Percentiles rank a stretch among this genome's conserved stretches.
Conservation (phyloP, 2,329 filamentous ascomycete species). For the Fusarium sp. region DNA sequence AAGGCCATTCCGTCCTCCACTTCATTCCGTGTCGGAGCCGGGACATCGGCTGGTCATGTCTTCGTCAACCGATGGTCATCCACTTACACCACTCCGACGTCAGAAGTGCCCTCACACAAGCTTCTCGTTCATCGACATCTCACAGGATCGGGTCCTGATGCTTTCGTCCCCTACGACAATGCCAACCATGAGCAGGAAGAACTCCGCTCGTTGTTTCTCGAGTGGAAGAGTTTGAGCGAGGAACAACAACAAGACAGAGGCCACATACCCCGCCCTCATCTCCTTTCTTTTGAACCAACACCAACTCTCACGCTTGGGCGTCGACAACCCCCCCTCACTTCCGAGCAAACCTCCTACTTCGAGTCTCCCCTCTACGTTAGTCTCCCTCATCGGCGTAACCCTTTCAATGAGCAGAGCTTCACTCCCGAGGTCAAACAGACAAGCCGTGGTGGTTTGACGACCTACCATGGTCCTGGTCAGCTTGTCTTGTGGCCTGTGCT, state of each 20-base stretch:
- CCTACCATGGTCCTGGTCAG: conserved; percentile 95
- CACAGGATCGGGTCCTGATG: conserved; percentile 20
- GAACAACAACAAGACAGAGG: conserved; percentile 15
- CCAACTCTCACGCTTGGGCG: conserved; percentile 93
- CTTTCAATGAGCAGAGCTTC: conserved; percentile 47
- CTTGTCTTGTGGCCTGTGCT: conserved; percentile 91
- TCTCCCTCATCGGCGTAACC: conserved; percentile 25
- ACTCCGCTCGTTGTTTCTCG: conserved; percentile 47
- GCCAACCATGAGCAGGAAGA: conserved; percentile 47
- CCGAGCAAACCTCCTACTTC: conserved; percentile 57
- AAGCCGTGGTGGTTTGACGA: conserved; percentile 88
- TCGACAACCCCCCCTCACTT: conserved; percentile 69
- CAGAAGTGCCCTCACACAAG: conserved; percentile 24
- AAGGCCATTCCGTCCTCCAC: conserved; percentile 20
- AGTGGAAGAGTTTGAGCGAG: conserved; percentile 46
- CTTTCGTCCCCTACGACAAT: conserved; percentile 45
- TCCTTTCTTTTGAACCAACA: conserved; percentile 83
- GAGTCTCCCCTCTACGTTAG: conserved; percentile 51
- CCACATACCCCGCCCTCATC: conserved; percentile 67
- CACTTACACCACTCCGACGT: background rate
- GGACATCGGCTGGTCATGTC: background rate
- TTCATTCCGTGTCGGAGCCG: conserved; percentile 14
- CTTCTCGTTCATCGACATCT: conserved; percentile 48
- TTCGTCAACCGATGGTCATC: conserved; percentile 14
- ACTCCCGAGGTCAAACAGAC: conserved; percentile 73